Evolutionary conservation across 495 filamentous ascomycete species (phyloP).

Genomic region (Podospora anserina): DNA sequence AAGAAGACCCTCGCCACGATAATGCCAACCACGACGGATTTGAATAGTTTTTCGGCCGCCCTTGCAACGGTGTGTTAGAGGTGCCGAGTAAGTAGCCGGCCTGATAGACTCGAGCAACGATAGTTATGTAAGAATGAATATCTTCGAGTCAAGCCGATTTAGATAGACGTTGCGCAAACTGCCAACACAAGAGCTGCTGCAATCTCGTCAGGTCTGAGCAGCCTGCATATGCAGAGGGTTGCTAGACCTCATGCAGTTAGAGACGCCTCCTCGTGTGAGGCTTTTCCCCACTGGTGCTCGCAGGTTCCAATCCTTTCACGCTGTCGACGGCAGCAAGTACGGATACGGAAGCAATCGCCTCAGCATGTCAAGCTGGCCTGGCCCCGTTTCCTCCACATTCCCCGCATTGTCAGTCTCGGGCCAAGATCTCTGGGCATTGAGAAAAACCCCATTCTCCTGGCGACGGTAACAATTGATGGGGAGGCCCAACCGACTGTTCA

Average conservation of each 20-base stretch:
- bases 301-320: not conserved
- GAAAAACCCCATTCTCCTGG: not conserved
- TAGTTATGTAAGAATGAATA: not conserved
- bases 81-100: not conserved
- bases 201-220: not conserved
- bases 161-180: not conserved
- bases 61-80: not conserved
- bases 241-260: not conserved
- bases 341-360: not conserved
- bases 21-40: not conserved
- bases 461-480: not conserved
- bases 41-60: not conserved
- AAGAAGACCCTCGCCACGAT: no score
- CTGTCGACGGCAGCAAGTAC: not conserved
- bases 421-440: constrained; percentile 4
- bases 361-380: not conserved
- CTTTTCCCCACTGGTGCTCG: not conserved
- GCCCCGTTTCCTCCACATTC: not conserved
- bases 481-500: not conserved
- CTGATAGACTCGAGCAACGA: not conserved
- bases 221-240: not conserved
- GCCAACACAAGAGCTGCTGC: not conserved
- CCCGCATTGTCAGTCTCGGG: not conserved
- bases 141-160: not conserved
- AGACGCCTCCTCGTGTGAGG: no score